phyloP scores from a whole-genome alignment of 1,284 basidiomycete genomes.

The Chalciporus sp. region DNA sequence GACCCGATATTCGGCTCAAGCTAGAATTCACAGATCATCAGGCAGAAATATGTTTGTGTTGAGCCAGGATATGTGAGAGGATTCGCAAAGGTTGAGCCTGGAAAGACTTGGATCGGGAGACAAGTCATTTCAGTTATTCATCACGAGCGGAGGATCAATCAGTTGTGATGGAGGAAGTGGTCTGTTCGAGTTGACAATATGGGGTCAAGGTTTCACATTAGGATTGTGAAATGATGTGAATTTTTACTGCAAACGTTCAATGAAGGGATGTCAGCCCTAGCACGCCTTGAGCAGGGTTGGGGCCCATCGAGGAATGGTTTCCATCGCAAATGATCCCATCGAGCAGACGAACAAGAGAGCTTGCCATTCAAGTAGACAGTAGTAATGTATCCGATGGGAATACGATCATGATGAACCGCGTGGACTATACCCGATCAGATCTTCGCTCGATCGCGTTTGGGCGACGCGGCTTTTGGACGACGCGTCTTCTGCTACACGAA shows the following conservation, averaged over 20 bases:
- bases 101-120: constrained; percentile 73
- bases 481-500: too few species aligned
- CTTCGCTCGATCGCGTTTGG: background rate
- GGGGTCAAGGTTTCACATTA: too few species aligned
- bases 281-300: too few species aligned
- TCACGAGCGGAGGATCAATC: constrained; percentile 24
- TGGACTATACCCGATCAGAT: background rate
- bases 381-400: background rate
- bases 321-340: too few species aligned
- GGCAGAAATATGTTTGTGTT: constrained; percentile 82
- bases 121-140: constrained; percentile 60
- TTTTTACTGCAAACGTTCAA: background rate
- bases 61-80: constrained; percentile 84
- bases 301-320: background rate
- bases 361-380: background rate
- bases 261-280: background rate
- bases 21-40: constrained; percentile 31
- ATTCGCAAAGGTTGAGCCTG: constrained; percentile 59
- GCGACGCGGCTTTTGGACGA: background rate
- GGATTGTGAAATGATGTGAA: background rate
- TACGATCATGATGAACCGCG: background rate
- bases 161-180: constrained; percentile 1
- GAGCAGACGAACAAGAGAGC: background rate
- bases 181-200: background rate
- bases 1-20: background rate